Base-by-base conservation (phyloP, 2,329 filamentous ascomycete species). In the Fusarium sp. region DNA sequence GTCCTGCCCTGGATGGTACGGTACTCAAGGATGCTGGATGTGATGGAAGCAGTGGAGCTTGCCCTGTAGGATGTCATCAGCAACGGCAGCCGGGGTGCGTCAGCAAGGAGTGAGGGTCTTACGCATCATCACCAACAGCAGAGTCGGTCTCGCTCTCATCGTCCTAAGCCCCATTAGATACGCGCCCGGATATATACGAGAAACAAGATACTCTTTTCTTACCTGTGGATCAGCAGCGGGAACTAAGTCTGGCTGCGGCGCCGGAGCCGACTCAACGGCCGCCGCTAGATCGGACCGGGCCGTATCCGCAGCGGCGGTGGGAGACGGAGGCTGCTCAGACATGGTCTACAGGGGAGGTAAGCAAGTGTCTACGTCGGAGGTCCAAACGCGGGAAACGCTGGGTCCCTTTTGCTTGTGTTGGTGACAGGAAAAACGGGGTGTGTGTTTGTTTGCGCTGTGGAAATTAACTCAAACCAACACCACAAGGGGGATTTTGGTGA, bases 41-140 rank as follows among this genome's bases (percentile, higher is more conserved):
- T 59, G 30, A 73, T 67, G 3, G 71, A 73, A 11, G 70, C 70
- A 17, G 71, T 73, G 17, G 70, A 73, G 54, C 70, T 73, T 9
- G 49, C 68, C 10, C 71, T 73, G 19, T 4, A 10, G 4, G 15
- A 15, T 7, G 4, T 2, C 10, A 19, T 68, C 40, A 68, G 66
- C 41, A 35, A 35, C 19, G 37, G 22, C 15, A 41, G 14, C 27
- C 22, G 33, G 27, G 32, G 30, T 33, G 14, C 8, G 51, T 40
- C 10, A 19, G 25, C 6, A 5, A 17, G 35, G 7, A 37, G 41
- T 13, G 9, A 17, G 48, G 27, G 11, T 13, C 27, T 46, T 57
- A 68, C 66, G 56, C 66, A 52, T 68, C 66, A 15, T 45, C 44
- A 33, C 62, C 66, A n/a, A 68, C 62, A 27, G 62, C 56, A 19